phyloP scores from a whole-genome alignment of 371 early-diverging fungal genomes.

The Amoeboaphelidium protococcarum region DNA sequence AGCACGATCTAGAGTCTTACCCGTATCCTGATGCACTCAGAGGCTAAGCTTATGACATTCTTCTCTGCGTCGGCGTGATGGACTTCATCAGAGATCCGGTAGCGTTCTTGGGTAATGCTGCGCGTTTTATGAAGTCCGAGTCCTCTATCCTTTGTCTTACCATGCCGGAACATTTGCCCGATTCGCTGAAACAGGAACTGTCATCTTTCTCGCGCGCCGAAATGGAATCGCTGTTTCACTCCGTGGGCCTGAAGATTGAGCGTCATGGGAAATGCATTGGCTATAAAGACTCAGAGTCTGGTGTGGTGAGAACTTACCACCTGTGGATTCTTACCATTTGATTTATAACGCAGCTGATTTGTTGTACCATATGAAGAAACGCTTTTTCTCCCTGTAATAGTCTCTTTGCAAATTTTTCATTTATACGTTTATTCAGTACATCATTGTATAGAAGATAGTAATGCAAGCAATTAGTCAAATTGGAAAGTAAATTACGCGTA shows the following conservation, averaged over 20 bases:
- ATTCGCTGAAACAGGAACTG: slow-evolving; percentile 1
- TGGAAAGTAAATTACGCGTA: no score
- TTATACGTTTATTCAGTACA: no score
- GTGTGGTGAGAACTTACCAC: slow-evolving; percentile 4
- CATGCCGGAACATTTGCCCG: slow-evolving; percentile 4
- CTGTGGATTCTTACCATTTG: no score
- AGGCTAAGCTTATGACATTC: background rate
- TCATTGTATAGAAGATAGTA: no score
- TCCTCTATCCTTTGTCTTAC: slow-evolving; percentile 6
- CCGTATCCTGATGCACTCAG: background rate
- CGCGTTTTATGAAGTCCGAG: background rate
- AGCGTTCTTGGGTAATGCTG: background rate
- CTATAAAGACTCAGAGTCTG: slow-evolving; percentile 11
- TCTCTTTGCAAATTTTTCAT: no score
- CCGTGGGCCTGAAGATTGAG: slow-evolving; percentile 5
- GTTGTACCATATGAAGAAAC: no score
- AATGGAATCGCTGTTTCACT: slow-evolving; percentile 2
- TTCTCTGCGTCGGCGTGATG: slow-evolving; percentile 10
- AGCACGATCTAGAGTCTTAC: background rate
- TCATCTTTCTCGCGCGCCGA: slow-evolving; percentile 4
- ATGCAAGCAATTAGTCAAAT: no score
- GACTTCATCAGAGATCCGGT: slow-evolving; percentile 9
- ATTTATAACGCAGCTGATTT: no score
- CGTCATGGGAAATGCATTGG: slow-evolving; percentile 9
- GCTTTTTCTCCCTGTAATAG: no score